These are phyloP conservation scores for Cytospora piceicola DNA, from an alignment of 2,329 filamentous ascomycete genomes.

Conservation along the genomic window DNA sequence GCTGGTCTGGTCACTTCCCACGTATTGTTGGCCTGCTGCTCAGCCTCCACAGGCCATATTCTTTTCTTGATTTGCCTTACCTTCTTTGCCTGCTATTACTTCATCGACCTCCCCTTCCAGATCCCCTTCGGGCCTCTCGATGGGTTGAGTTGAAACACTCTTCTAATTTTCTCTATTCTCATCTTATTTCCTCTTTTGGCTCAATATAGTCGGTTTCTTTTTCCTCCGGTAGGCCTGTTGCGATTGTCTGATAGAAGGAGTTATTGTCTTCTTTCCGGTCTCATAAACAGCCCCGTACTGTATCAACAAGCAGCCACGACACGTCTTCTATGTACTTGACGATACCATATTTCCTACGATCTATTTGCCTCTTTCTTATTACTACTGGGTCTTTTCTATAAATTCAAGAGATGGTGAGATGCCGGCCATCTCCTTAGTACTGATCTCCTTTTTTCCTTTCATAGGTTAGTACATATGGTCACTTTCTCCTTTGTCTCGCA, in stretches of 20 bases:
- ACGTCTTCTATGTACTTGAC: constrained; percentile 30
- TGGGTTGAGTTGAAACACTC: constrained; percentile 25
- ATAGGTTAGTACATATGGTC: constrained; percentile 39
- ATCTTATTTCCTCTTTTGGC: constrained; percentile 12
- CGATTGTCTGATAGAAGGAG: constrained; percentile 16
- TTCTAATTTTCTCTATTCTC: constrained; percentile 16
- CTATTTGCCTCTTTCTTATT: constrained; percentile 30
- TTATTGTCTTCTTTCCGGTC: constrained; percentile 9
- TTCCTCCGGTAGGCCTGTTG: constrained; percentile 21
- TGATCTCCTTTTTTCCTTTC: constrained; percentile 36
- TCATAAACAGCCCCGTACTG: neutral
- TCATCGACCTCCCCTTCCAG: constrained; percentile 14
- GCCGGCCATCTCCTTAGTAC: constrained; percentile 39
- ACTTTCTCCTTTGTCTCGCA: constrained; percentile 31
- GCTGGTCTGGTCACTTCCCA: constrained; percentile 16
- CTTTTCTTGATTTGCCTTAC: constrained; percentile 1
- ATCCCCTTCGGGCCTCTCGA: constrained; percentile 4
- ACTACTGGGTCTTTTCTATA: constrained; percentile 37
- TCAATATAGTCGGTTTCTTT: constrained; percentile 18
- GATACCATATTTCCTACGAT: constrained; percentile 21
- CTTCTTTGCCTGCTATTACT: constrained; percentile 16
- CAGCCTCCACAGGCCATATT: constrained; percentile 16
- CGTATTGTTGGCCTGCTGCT: constrained; percentile 25
- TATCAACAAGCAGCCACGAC: neutral
- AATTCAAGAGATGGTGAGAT: constrained; percentile 39